phyloP scores from a whole-genome alignment of 2,329 filamentous ascomycete genomes.

The Canariomyces notabilis region DNA sequence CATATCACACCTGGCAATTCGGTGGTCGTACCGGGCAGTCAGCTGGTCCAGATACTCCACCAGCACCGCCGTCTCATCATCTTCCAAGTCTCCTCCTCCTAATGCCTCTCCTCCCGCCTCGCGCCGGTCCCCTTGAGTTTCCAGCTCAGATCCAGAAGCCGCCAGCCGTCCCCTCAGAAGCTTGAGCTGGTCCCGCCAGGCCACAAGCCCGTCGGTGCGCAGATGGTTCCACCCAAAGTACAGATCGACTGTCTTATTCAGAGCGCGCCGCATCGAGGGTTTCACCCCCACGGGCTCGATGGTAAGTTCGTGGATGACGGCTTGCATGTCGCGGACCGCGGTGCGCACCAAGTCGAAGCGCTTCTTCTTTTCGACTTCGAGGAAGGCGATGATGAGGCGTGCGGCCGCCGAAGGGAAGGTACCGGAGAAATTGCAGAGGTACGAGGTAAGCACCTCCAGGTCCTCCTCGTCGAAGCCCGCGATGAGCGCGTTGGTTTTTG shows the following conservation, averaged over 20 bases:
- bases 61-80: background rate
- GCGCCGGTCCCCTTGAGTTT: too few relatives aligned
- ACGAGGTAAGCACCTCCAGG: background rate
- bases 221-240: conserved; percentile 7
- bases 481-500: conserved; percentile 4
- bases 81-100: background rate
- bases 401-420: background rate
- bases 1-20: conserved; percentile 7
- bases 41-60: conserved; percentile 7
- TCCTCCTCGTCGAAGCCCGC: background rate
- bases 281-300: background rate
- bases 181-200: conserved; percentile 11
- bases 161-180: background rate
- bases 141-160: too few relatives aligned
- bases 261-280: background rate
- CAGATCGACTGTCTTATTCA: conserved; percentile 2
- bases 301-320: background rate
- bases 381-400: background rate
- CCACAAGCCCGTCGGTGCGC: conserved; percentile 10
- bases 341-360: background rate
- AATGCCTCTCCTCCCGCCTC: too few relatives aligned
- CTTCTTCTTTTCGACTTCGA: background rate
- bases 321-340: conserved; percentile 1
- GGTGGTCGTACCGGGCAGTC: conserved; percentile 8
- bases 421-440: background rate